phyloP scores from a whole-genome alignment of 2,329 filamentous ascomycete genomes.

The Trichoderma sp. region DNA sequence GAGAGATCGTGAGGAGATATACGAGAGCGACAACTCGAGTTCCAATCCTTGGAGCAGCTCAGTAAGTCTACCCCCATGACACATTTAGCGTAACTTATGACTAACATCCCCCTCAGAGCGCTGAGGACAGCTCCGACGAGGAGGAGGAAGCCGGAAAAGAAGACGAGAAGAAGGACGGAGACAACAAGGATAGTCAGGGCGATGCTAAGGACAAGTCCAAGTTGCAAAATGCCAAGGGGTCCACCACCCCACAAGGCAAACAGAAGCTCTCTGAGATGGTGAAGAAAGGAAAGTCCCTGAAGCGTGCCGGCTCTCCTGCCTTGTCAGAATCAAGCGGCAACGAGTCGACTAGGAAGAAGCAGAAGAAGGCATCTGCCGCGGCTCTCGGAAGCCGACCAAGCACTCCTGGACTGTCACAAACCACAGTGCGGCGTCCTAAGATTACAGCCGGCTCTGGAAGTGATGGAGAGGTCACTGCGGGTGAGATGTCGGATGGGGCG shows the following conservation, averaged over 20 bases:
- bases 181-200: constrained; percentile 55
- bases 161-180: constrained; percentile 50
- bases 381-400: constrained; percentile 53
- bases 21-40: constrained; percentile 65
- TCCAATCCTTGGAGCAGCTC: constrained; percentile 42
- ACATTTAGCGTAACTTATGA: background rate
- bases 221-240: constrained; percentile 62
- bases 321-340: constrained; percentile 89
- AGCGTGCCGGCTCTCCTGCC: constrained; percentile 82
- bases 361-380: constrained; percentile 59
- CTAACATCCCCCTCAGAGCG: constrained; percentile 39
- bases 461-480: constrained; percentile 69
- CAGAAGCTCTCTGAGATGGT: constrained; percentile 36
- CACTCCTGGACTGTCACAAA: constrained; percentile 49
- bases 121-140: constrained; percentile 43
- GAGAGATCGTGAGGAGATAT: constrained; percentile 82
- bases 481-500: constrained; percentile 61
- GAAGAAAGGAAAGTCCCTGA: constrained; percentile 63
- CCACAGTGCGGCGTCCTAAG: constrained; percentile 41
- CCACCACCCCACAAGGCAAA: constrained; percentile 53
- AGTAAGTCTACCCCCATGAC: constrained; percentile 26
- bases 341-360: constrained; percentile 77
- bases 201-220: constrained; percentile 55
- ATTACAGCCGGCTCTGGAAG: constrained; percentile 60
- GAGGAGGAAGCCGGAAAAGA: constrained; percentile 38